Evolutionary conservation across 106 monocot genomes (phyloP), one percentile per base, ranked within the genome.

Genomic region (Dendrobium nobile): DNA sequence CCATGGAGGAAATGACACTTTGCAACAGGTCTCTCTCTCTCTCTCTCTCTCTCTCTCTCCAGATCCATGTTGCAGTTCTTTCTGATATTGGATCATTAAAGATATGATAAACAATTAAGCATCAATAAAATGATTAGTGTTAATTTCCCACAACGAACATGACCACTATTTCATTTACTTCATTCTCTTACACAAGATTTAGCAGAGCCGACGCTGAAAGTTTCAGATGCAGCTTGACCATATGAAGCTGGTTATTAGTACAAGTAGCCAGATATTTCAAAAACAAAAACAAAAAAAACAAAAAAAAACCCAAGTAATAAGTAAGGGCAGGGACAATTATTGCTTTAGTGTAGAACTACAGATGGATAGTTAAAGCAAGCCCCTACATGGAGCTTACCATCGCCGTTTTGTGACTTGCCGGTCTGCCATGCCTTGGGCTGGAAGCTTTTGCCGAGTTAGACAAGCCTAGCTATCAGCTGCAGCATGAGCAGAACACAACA

Each of bases 361-460:
- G n/a, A 65, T 7, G 10, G 24, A 33, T 43, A 61, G 61, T 31
- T 41, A 79, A 65, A 6, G 79, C 9, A 65, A 65, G 33, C 79
- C 58, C 54, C 41, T 42, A 33, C 41, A 59, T 37, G 70, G 70
- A 33, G 70, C 70, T 70, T 33, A 70, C 70, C 37, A 65, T 79
- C 41, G 79, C 79, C 79, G 40, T 65, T 65, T 11, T 37, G 43
- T 79, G 79, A 79, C 79, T 79, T 79, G 79, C 79, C 79, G 79
- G 65, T 79, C 61, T 43, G 79, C 79, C 79, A 79, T 79, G 79
- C 33, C 65, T 58, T 41, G 2, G 31, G 78, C 58, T 41, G 64
- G 58, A 33, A 79, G 42, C 79, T 64, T 74, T 33, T 40, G 16
- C 33, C 72, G 20, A 15, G 72, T 72, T 37, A 11, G 72, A 37